phyloP scores from a whole-genome alignment of 352 stramenopile genomes.

The Globisporangium iwayamae region DNA sequence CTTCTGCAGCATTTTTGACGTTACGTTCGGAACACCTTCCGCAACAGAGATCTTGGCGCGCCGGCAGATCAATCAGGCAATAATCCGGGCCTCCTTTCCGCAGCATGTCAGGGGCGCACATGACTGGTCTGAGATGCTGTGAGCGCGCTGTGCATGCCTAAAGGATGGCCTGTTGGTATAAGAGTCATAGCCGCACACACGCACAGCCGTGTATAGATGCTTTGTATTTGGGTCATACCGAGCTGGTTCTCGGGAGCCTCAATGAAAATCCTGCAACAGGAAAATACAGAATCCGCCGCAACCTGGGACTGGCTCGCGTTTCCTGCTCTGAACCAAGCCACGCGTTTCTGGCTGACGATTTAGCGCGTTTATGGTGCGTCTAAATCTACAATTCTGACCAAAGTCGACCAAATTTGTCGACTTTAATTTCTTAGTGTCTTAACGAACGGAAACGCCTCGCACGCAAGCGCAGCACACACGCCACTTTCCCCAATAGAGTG shows the following conservation, averaged over 20 bases:
- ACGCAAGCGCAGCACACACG: not conserved
- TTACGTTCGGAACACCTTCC: conserved; percentile 3
- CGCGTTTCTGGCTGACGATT: not conserved
- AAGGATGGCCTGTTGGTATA: too few species aligned
- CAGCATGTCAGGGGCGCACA: too few species aligned
- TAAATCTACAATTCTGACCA: not conserved
- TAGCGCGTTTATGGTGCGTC: too few species aligned
- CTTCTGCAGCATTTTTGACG: not conserved
- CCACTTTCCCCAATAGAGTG: not conserved
- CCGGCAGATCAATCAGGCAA: too few species aligned
- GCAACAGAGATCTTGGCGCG: not conserved
- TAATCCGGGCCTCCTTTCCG: too few species aligned
- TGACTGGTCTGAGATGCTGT: too few species aligned
- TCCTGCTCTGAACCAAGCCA: not conserved
- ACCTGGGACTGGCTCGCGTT: not conserved
- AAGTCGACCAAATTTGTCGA: not conserved
- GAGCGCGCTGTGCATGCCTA: too few species aligned
- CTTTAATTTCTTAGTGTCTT: not conserved
- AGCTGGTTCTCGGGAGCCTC: not conserved
- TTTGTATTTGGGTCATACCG: too few species aligned
- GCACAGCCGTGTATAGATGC: too few species aligned
- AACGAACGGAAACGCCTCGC: not conserved
- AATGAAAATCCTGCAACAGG: not conserved
- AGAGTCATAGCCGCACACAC: too few species aligned
- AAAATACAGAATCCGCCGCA: not conserved